phyloP scores from a whole-genome alignment of 257 asterid species.

The Nicotiana paniculata region DNA sequence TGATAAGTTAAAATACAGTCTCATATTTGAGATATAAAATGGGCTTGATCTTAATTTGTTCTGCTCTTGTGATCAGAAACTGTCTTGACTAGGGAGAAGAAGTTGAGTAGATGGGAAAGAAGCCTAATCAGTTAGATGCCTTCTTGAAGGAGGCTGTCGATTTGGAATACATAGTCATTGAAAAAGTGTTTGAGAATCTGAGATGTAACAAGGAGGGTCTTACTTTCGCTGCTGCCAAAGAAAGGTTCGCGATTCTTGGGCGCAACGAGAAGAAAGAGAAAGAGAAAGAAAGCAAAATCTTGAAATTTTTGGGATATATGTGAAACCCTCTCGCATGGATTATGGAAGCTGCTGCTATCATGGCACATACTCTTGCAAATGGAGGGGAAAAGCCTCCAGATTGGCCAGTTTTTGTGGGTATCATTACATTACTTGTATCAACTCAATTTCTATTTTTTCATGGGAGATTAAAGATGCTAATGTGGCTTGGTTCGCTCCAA shows the following conservation, averaged over 20 bases:
- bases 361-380: slow-evolving; percentile 96
- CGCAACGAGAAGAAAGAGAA: slow-evolving; percentile 90
- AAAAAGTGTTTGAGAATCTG: slow-evolving; percentile 82
- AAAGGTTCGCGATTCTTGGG: slow-evolving; percentile 82
- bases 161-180: slow-evolving; percentile 92
- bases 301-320: slow-evolving; percentile 79
- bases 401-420: slow-evolving; percentile 89
- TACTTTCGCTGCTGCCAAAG: slow-evolving; percentile 60
- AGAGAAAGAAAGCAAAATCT: slow-evolving; percentile 84
- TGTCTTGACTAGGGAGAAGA: neutral
- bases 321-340: slow-evolving; percentile 98
- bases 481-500: slow-evolving; percentile 96
- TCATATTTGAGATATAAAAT: neutral
- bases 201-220: slow-evolving; percentile 92
- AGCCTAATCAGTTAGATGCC: slow-evolving; percentile 85
- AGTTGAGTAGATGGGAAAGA: slow-evolving; percentile 46
- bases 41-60: neutral
- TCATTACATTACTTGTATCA: slow-evolving; percentile 66
- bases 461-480: slow-evolving; percentile 44
- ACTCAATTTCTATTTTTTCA: slow-evolving; percentile 36
- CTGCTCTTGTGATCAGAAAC: neutral
- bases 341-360: slow-evolving; percentile 93
- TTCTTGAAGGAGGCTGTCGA: slow-evolving; percentile 90
- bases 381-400: slow-evolving; percentile 97
- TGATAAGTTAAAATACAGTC: neutral